A percentile compares a stretch with the other conserved stretches of the same genome.
Conservation (phyloP, 2,329 filamentous ascomycete species). For the Parastagonospora nodorum region DNA sequence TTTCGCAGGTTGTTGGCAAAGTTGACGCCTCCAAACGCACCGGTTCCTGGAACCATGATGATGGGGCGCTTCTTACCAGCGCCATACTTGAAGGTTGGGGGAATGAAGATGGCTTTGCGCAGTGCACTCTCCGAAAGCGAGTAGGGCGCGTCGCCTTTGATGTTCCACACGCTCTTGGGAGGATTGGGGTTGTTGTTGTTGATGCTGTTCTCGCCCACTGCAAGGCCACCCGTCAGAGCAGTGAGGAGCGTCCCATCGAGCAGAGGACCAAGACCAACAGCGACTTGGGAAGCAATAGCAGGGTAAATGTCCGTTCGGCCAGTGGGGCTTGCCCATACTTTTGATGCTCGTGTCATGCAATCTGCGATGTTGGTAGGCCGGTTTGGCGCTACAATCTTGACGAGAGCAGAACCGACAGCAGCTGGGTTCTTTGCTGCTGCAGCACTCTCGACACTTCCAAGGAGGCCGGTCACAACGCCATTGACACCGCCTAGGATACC, state of each 20-base stretch:
- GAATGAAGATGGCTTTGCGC: slow-evolving; percentile 59
- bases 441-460: slow-evolving; percentile 17
- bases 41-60: slow-evolving; percentile 61
- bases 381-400: slow-evolving; percentile 15
- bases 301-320: slow-evolving; percentile 19
- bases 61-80: slow-evolving; percentile 52
- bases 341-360: slow-evolving; percentile 8
- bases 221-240: slow-evolving; percentile 14
- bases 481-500: slow-evolving; percentile 10
- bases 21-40: slow-evolving; percentile 52
- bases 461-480: slow-evolving; percentile 9
- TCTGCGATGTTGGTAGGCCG: slow-evolving; percentile 22
- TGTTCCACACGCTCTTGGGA: slow-evolving; percentile 44
- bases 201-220: slow-evolving; percentile 26
- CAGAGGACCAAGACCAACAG: slow-evolving; percentile 18
- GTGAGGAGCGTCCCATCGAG: slow-evolving; percentile 21
- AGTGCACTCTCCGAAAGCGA: slow-evolving; percentile 53
- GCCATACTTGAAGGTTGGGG: slow-evolving; percentile 50
- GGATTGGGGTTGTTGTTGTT: slow-evolving; percentile 28
- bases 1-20: slow-evolving; percentile 57
- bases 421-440: slow-evolving; percentile 16
- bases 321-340: slow-evolving; percentile 23
- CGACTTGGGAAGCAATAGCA: slow-evolving; percentile 27
- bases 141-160: slow-evolving; percentile 55
- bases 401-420: slow-evolving; percentile 16